A percentile compares a stretch with the other conserved stretches of the same genome.
Evolutionary conservation across 2,329 filamentous ascomycete species (phyloP).

Genomic region (Ceratocystis destructans): DNA sequence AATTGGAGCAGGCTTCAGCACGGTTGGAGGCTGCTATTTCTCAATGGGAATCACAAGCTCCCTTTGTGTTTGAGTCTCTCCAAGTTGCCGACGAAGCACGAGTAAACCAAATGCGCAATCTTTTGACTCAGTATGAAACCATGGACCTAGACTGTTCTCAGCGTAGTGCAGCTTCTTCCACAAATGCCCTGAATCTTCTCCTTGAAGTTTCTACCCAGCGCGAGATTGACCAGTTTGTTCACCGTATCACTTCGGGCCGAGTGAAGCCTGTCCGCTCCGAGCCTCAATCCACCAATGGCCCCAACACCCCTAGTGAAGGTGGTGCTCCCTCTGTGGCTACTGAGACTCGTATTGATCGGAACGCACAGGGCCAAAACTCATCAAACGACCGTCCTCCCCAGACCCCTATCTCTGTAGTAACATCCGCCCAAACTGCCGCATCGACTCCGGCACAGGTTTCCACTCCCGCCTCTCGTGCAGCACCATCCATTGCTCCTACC

Average conservation of each 20-base stretch:
- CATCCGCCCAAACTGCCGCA: conserved; percentile 13
- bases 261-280: conserved; percentile 19
- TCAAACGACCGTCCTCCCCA: conserved; percentile 9
- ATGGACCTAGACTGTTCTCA: conserved; percentile 82
- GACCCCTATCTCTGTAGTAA: conserved; percentile 14
- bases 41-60: conserved; percentile 89
- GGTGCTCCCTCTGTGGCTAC: conserved; percentile 1
- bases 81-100: conserved; percentile 83
- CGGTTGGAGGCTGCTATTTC: conserved; percentile 64
- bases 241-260: conserved; percentile 32
- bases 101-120: conserved; percentile 77
- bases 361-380: background rate
- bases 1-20: conserved; percentile 59
- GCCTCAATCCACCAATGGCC: conserved; percentile 20
- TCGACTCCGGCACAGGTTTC: conserved; percentile 12
- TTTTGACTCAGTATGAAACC: conserved; percentile 83
- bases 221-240: conserved; percentile 65
- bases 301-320: background rate
- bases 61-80: conserved; percentile 85
- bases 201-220: conserved; percentile 75
- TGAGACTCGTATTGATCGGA: background rate
- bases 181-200: conserved; percentile 66
- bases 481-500: conserved; percentile 9
- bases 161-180: conserved; percentile 57
- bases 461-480: conserved; percentile 14